Evolutionary conservation across 2,329 filamentous ascomycete species (phyloP), one percentile per base, ranked within the genome.

Genomic region (Aspergillus hiratsukae): DNA sequence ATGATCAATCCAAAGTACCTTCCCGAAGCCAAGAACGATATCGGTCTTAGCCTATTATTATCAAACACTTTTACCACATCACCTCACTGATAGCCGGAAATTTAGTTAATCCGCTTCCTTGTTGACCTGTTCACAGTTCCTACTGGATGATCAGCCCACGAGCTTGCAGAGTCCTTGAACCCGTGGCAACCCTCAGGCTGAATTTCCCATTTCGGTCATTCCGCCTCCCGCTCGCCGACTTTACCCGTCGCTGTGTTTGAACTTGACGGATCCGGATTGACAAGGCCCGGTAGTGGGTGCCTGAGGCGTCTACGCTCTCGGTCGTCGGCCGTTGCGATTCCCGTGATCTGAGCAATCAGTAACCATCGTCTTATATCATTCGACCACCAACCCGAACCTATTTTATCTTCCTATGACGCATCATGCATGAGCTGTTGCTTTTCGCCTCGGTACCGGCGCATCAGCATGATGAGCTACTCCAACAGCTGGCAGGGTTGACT

Each of bases 371-470:
- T 19, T 45, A 48, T 54, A 40, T 55, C 31, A 57, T 55, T 49
- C 55, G 50, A 53, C 55, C 54, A 31, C 43, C 40, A 45, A 35
- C 51, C 31, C 29, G 19, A 35, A 35, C 27, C 35, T 25, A 45
- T 45, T 48, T 48, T 31, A 37, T 51, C 49, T 49, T 51, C 50
- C 52, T 53, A 63, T 60, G 57, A 86, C 87, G 84, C 83, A 87
- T 60, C 57, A 86, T 87, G 84, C 83, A 87, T 71, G 84, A 87
- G 75, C 77, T 85, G 62, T 74, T 84, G 49, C 78, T 87, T 48
- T 85, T 82, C 72, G 83, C 81, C 64, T 80, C 83, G 65, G 78
- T 87, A 55, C 78, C 83, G 9, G 69, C 73, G 35, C 71, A 78
- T 41, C 82, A 84, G 65, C 83, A 86, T 75, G 75, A 81, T 66